phyloP scores from a whole-genome alignment of 495 filamentous ascomycete genomes.

The Neurospora sp. region DNA sequence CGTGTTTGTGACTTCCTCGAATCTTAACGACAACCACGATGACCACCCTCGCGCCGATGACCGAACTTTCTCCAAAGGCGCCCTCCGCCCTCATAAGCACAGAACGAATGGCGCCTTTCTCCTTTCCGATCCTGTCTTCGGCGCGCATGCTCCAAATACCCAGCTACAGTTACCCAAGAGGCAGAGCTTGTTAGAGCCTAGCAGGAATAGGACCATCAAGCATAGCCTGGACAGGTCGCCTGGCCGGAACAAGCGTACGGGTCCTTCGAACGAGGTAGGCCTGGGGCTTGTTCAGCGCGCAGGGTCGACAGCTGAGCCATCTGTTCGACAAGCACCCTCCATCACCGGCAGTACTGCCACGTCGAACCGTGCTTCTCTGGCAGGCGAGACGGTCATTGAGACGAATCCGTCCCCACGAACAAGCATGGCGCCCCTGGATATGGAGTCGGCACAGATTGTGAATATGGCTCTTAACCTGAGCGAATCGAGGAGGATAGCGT shows the following conservation, averaged over 20 bases:
- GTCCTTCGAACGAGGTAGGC: background rate
- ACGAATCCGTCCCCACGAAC: slow-evolving; percentile 2
- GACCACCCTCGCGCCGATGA: slow-evolving; percentile 10
- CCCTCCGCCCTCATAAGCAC: slow-evolving; percentile 28
- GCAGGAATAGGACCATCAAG: background rate
- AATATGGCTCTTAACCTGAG: slow-evolving; percentile 82
- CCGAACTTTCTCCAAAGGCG: slow-evolving; percentile 11
- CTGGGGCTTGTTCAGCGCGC: background rate
- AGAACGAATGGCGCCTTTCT: slow-evolving; percentile 36
- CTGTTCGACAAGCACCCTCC: background rate
- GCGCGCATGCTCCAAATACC: background rate
- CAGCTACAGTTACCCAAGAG: slow-evolving; percentile 4
- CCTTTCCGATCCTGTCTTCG: slow-evolving; percentile 27
- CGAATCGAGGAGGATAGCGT: slow-evolving; percentile 62
- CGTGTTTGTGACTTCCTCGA: background rate
- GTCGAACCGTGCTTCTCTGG: slow-evolving; percentile 9
- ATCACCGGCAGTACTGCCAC: slow-evolving; percentile 4
- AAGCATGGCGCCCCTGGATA: slow-evolving; percentile 37
- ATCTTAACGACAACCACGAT: background rate
- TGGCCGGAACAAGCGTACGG: background rate
- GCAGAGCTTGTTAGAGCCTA: slow-evolving; percentile 8
- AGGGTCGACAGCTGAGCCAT: background rate
- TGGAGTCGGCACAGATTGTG: slow-evolving; percentile 78
- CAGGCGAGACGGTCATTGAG: slow-evolving; percentile 12
- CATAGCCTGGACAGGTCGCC: slow-evolving; percentile 5